Evolutionary conservation across 2,329 filamentous ascomycete species (phyloP), one percentile per base, ranked within the genome.

Genomic region (Alternaria viburni): DNA sequence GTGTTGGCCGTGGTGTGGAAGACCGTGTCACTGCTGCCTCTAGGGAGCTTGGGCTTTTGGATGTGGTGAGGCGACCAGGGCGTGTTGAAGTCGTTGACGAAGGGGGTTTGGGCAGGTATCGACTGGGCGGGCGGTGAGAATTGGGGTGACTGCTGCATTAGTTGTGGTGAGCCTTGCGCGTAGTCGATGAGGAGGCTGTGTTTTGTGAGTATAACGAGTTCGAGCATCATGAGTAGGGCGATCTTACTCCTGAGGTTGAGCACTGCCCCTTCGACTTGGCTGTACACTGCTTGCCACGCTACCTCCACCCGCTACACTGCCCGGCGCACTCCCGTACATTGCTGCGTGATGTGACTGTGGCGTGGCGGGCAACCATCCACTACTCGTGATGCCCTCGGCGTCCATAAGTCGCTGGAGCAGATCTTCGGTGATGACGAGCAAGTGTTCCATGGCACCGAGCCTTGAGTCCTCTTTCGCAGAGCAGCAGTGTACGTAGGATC

Each of bases 341-440:
- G 70, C 72, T 17, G 76, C 76, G 68, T 78, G 75, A 19, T 77
- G 73, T 25, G 73, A 68, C 47, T 77, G 74, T 21, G 75, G 67
- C n/a, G 75, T 79, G 12, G 69, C 68, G 12, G 77, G 75, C 19
- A 79, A 62, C 77, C 76, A 79, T n/a, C 76, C 76, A 59, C 69
- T 74, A 56, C 76, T 77, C 13, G 67, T 69, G 50, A 79, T 79
- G 6, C 75, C 75, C 61, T 79, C 74, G 9, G 67, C 58, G 25
- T 77, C 76, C 45, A 79, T 67, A 23, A 79, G 66, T 17, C 76
- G 66, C 28, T 77, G 69, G 21, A 79, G 61, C 8, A 79, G 57
- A 46, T 79, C 76, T 61, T 79, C 77, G 8, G 75, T 78, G 50
- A 79, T 78, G 57, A 78, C 72, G 19, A 79, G 76, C 15, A 79